Percentiles rank a stretch among this genome's conserved stretches.
phyloP scores from a whole-genome alignment of 805 yeast genomes.

The Candida tibetensis region DNA sequence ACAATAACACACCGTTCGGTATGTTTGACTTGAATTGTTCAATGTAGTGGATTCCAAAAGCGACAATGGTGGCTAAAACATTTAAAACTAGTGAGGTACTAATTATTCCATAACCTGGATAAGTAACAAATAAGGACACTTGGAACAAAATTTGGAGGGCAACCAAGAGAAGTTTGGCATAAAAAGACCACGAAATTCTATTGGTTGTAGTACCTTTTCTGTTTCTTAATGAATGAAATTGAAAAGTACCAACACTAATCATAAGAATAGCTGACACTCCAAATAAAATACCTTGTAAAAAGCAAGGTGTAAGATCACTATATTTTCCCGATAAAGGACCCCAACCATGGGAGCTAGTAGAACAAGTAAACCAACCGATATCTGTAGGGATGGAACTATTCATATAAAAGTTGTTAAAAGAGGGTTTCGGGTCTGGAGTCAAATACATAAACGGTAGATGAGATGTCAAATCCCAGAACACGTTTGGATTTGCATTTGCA shows the following conservation, averaged over 20 bases:
- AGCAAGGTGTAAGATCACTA: conserved; percentile 60
- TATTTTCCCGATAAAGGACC: conserved; percentile 35
- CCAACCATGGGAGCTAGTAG: conserved; percentile 43
- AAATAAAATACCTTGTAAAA: conserved; percentile 52
- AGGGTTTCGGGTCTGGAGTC: neutral
- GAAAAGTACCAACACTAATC: conserved; percentile 41
- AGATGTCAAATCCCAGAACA: conserved; percentile 3
- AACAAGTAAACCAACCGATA: conserved; percentile 28
- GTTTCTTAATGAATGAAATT: conserved; percentile 30
- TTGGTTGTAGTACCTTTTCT: conserved; percentile 30
- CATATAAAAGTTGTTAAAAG: neutral
- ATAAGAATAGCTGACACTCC: conserved; percentile 41
- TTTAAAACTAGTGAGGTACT: conserved; percentile 25
- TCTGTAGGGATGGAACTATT: conserved; percentile 1
- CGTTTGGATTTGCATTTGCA: neutral
- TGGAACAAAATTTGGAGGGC: conserved; percentile 39
- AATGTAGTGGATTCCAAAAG: conserved; percentile 57
- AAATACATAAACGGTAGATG: conserved; percentile 4
- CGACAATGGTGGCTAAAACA: conserved; percentile 47
- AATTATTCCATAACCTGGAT: conserved; percentile 22
- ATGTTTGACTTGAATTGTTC: conserved; percentile 67
- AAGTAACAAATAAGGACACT: conserved; percentile 13
- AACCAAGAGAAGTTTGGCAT: conserved; percentile 40
- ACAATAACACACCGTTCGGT: conserved; percentile 64
- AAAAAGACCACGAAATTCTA: conserved; percentile 37